These are phyloP conservation scores for Silene coronaria DNA, from an alignment of 179 eudicot species.

Conservation along the genomic window DNA sequence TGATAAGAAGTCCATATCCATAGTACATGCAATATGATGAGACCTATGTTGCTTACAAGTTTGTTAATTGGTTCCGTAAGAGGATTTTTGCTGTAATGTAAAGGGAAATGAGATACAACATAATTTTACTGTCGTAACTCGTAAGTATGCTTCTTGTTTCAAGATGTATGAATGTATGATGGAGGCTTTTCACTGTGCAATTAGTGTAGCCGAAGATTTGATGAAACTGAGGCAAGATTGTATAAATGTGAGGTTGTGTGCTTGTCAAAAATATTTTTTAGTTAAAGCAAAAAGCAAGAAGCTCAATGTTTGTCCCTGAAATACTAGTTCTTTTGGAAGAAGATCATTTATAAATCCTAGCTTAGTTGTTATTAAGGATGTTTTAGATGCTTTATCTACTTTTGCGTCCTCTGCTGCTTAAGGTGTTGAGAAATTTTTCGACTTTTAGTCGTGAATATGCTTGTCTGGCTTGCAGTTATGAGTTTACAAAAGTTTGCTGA, in stretches of 20 bases:
- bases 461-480: background rate
- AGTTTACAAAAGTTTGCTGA: background rate
- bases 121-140: background rate
- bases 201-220: background rate
- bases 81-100: background rate
- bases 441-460: background rate
- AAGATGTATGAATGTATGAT: background rate
- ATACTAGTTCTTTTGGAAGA: background rate
- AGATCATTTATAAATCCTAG: no score
- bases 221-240: background rate
- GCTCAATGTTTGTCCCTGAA: background rate
- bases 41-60: background rate
- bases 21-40: background rate
- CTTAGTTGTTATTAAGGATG: conserved; percentile 1
- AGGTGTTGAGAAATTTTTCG: background rate
- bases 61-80: background rate
- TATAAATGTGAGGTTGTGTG: background rate
- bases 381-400: background rate
- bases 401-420: background rate
- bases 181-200: background rate
- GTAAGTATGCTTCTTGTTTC: conserved; percentile 4
- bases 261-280: background rate
- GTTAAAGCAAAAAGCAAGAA: background rate
- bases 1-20: background rate
- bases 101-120: background rate